These are phyloP conservation scores for Huntiella bhutanensis DNA, from an alignment of 2,329 filamentous ascomycete species.

Conservation along the genomic window DNA sequence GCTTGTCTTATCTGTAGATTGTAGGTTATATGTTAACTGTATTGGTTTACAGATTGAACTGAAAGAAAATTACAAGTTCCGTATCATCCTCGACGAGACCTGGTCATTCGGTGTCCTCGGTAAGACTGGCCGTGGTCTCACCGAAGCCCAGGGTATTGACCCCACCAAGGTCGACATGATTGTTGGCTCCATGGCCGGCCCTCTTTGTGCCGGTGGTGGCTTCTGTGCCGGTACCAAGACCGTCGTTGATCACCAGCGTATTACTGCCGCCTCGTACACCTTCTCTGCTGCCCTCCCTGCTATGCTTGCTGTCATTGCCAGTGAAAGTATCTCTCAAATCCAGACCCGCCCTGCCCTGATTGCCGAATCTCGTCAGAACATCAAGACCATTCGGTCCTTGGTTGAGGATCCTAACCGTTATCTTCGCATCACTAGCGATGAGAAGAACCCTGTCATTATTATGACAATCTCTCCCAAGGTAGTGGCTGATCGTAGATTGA, in stretches of 20 bases:
- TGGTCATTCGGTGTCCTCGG: constrained; percentile 94
- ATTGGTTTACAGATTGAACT: constrained; percentile 40
- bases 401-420: constrained; percentile 87
- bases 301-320: constrained; percentile 85
- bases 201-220: constrained; percentile 78
- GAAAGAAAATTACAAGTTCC: constrained; percentile 94
- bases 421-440: constrained; percentile 61
- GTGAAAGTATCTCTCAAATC: constrained; percentile 70
- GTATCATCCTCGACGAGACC: constrained; percentile 90
- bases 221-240: constrained; percentile 88
- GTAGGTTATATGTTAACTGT: constrained; percentile 8
- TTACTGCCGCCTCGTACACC: constrained; percentile 80
- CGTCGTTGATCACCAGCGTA: constrained; percentile 89
- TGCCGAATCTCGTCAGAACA: constrained; percentile 63
- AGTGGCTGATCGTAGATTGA: constrained; percentile 48
- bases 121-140: constrained; percentile 75
- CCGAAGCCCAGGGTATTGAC: constrained; percentile 93
- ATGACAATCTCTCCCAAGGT: constrained; percentile 71
- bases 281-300: constrained; percentile 90
- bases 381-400: constrained; percentile 66
- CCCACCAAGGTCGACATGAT: constrained; percentile 92
- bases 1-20: constrained; percentile 5
- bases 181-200: constrained; percentile 75
- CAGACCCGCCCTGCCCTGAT: constrained; percentile 76
- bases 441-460: constrained; percentile 75